Conservation (phyloP, 352 stramenopile species). For the Phytopythium vexans region DNA sequence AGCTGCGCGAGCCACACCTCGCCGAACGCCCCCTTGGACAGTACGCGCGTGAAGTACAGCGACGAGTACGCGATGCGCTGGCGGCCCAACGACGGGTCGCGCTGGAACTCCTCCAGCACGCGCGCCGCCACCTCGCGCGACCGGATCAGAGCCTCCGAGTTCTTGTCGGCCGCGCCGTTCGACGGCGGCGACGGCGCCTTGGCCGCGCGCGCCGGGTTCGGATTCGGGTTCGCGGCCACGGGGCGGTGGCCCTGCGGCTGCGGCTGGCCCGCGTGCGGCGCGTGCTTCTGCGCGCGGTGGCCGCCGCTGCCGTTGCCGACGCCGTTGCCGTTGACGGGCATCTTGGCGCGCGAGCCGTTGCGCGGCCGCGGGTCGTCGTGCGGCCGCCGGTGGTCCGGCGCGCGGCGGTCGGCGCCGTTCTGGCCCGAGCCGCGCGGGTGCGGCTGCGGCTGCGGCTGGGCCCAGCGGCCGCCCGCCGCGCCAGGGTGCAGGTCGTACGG, state of each 20-base stretch:
- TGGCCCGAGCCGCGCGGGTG: not conserved
- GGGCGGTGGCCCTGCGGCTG: slow-evolving; percentile 16
- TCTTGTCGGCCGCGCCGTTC: slow-evolving; percentile 13
- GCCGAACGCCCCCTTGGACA: slow-evolving; percentile 84
- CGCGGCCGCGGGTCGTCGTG: slow-evolving; percentile 9
- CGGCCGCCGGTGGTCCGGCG: slow-evolving; percentile 12
- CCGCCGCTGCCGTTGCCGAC: slow-evolving; percentile 2
- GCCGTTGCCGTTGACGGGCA: too few relatives aligned
- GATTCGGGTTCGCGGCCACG: slow-evolving; percentile 1
- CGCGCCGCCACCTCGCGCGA: slow-evolving; percentile 45
- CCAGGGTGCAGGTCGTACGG: slow-evolving; percentile 28
- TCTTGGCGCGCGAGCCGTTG: slow-evolving; percentile 8
- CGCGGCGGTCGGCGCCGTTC: slow-evolving; percentile 5
- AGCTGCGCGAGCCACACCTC: slow-evolving; percentile 84
- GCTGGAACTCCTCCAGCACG: slow-evolving; percentile 71
- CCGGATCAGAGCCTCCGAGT: slow-evolving; percentile 28
- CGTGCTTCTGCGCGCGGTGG: slow-evolving; percentile 7
- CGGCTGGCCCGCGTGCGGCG: slow-evolving; percentile 7
- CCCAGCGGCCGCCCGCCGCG: not conserved
- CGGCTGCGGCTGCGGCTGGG: not conserved
- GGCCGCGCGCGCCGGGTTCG: not conserved
- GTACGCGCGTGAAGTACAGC: slow-evolving; percentile 79
- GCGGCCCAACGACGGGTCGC: slow-evolving; percentile 42
- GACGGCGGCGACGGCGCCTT: not conserved
- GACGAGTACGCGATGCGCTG: slow-evolving; percentile 67